Conservation (phyloP, 306 rosid genomes). For the Vigna mungo region DNA sequence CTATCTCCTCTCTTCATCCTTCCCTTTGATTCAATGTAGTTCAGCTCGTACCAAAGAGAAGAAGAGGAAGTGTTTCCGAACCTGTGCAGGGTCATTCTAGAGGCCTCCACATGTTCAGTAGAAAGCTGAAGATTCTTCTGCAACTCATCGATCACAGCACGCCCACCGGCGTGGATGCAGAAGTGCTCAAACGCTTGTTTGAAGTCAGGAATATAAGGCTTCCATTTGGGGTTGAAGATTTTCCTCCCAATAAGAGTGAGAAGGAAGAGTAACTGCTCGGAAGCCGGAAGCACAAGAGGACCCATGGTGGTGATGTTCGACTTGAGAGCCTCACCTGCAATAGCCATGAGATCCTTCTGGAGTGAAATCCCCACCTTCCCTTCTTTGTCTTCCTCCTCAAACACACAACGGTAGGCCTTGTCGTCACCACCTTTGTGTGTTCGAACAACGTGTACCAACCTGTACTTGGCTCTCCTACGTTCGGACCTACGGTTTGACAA, state of each 20-base stretch:
- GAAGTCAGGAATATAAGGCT: slow-evolving; percentile 94
- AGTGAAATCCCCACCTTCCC: slow-evolving; percentile 88
- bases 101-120: slow-evolving; percentile 88
- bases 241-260: slow-evolving; percentile 79
- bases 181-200: slow-evolving; percentile 94
- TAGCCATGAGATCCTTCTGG: slow-evolving; percentile 92
- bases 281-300: slow-evolving; percentile 92
- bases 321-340: slow-evolving; percentile 93
- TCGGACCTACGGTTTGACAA: slow-evolving; percentile 70
- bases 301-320: slow-evolving; percentile 95
- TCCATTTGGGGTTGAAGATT: slow-evolving; percentile 86
- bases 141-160: slow-evolving; percentile 92
- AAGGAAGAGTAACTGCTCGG: slow-evolving; percentile 88
- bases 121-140: slow-evolving; percentile 97
- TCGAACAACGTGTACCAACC: slow-evolving; percentile 77
- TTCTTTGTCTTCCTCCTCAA: slow-evolving; percentile 80
- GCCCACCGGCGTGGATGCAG: slow-evolving; percentile 94
- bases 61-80: slow-evolving; percentile 98
- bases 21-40: slow-evolving; percentile 84
- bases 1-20: slow-evolving; percentile 90
- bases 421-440: slow-evolving; percentile 90
- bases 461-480: slow-evolving; percentile 68
- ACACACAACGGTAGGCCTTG: slow-evolving; percentile 82
- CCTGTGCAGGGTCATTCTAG: slow-evolving; percentile 89
- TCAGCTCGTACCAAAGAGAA: slow-evolving; percentile 88